phyloP scores from a whole-genome alignment of 2,329 filamentous ascomycete genomes.

The Dactylonectria macrodidyma region DNA sequence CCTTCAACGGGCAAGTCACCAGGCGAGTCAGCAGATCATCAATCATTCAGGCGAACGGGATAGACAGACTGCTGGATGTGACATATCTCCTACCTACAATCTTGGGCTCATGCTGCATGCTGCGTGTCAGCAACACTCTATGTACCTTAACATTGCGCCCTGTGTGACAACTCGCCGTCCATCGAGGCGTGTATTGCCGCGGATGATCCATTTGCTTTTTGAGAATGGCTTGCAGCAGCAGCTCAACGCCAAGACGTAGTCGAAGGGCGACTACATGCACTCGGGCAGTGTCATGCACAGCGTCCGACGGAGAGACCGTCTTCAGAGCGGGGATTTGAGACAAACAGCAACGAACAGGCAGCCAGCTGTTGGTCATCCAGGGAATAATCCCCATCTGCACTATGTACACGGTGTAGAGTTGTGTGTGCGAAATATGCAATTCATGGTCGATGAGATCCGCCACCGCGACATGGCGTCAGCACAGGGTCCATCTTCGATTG shows the following conservation, averaged over 20 bases:
- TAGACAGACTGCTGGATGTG: conserved; percentile 24
- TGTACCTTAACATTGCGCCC: conserved; percentile 13
- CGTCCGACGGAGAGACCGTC: conserved; percentile 3
- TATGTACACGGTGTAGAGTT: too few relatives aligned
- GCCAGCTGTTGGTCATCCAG: conserved; percentile 30
- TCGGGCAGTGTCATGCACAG: neutral
- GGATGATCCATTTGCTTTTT: conserved; percentile 8
- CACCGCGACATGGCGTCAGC: conserved; percentile 28
- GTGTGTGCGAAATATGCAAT: neutral
- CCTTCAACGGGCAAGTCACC: neutral
- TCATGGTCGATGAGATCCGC: conserved; percentile 21
- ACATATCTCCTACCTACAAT: neutral
- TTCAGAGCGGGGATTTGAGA: conserved; percentile 9
- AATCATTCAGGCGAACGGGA: conserved; percentile 1
- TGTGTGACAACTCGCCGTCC: conserved; percentile 22
- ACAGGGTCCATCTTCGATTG: conserved; percentile 27
- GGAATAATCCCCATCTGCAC: neutral
- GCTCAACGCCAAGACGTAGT: neutral
- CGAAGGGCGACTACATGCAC: neutral
- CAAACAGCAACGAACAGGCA: conserved; percentile 25
- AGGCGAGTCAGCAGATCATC: conserved; percentile 27
- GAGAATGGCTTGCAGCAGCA: conserved; percentile 14
- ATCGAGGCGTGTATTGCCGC: conserved; percentile 22
- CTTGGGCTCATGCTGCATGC: conserved; percentile 21
- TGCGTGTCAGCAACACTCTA: conserved; percentile 28